Evolutionary conservation across 305 asterid species (phyloP).

Genomic region (Fraxinus platypoda): DNA sequence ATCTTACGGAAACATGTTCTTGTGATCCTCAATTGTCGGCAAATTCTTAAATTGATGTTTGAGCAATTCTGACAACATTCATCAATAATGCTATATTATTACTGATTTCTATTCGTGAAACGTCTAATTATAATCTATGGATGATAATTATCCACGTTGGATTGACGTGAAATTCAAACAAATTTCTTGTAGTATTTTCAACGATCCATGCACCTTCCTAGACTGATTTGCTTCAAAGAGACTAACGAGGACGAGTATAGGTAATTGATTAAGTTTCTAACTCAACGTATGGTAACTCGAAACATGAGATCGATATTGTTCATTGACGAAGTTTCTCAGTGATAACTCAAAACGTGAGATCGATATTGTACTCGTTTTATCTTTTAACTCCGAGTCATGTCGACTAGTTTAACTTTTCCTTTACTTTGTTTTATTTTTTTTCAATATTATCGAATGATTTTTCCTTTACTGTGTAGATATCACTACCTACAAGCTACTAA

Average conservation of each 20-base stretch:
- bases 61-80: neutral
- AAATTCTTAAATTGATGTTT: neutral
- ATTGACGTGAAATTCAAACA: neutral
- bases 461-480: neutral
- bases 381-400: neutral
- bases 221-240: neutral
- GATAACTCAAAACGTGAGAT: neutral
- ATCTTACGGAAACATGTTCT: neutral
- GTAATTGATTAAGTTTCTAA: neutral
- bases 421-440: neutral
- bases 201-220: neutral
- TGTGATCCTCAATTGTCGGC: neutral
- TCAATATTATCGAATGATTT: neutral
- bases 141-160: neutral
- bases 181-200: neutral
- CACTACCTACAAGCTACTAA: neutral
- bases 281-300: neutral
- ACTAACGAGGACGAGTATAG: neutral
- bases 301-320: neutral
- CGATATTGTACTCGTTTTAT: neutral
- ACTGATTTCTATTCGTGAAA: neutral
- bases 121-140: neutral
- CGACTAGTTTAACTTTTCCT: neutral
- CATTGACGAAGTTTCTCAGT: neutral
- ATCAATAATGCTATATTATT: neutral